Evolutionary conservation across 2,329 filamentous ascomycete species (phyloP), one percentile per base, ranked within the genome.

Genomic region (Aspergillus felis): DNA sequence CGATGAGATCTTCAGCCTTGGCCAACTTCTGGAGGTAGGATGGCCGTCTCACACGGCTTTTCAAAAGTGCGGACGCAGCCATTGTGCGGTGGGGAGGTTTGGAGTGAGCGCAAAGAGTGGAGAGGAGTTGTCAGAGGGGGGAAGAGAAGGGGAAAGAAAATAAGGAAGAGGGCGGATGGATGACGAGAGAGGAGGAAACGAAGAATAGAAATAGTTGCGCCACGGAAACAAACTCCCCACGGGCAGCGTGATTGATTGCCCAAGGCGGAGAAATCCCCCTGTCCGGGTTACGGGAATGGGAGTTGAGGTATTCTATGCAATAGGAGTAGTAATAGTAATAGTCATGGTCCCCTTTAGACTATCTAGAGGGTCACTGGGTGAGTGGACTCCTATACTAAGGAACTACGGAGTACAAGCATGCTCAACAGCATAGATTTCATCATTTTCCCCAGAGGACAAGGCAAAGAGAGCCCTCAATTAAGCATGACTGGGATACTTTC

Each of bases 1-100:
- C 82, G 59, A 96, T 82, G 62, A 95, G 76, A 72, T 95, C 91
- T 74, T 94, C 85, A 41, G 91, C 85, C 67, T 86, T 86, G 66
- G 87, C 86, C 58, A 96, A 80, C 82, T 93, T 95, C 68, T 86
- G 87, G 56, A 95, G 82, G 75, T 93, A 87, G 46, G 88, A 89
- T 24, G 91, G 87, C 63, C 90, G 84, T 66, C 87, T 81, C 61
- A 94, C 82, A 66, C 91, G 88, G 68, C 87, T 84, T 79, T 87
- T 90, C 69, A 96, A 81, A 58, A 90, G 84, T 53, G 88, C 87
- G 51, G 89, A 91, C 61, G 87, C 88, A 59, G 79, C 76, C 78
- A 82, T 80, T 47, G 57, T 68, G 50, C 59, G 50, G 14, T 25
- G 53, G 38, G 38, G 22, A 28, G 12, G 14, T 6, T 32, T 32